These are phyloP conservation scores for Candida gigantensis DNA, from an alignment of 1,139 yeast genomes.

Conservation along the genomic window DNA sequence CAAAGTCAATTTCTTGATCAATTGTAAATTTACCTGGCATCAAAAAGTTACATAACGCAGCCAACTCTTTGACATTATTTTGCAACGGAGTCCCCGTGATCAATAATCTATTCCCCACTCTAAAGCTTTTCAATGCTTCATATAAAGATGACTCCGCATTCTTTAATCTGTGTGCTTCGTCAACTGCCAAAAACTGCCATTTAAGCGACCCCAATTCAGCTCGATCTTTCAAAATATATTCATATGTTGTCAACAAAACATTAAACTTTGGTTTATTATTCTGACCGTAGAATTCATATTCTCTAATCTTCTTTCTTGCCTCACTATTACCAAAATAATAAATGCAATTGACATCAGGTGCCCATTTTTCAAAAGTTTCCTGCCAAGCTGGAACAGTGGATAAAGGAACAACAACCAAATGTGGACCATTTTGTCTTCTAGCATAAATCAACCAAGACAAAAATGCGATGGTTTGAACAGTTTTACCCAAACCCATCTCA, in stretches of 20 bases:
- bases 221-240: constrained; percentile 88
- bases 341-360: constrained; percentile 92
- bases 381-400: constrained; percentile 99
- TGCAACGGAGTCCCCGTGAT: constrained; percentile 99
- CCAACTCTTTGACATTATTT: constrained; percentile 91
- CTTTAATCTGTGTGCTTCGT: constrained; percentile 96
- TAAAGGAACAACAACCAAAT: constrained; percentile 91
- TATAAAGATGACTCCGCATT: constrained; percentile 92
- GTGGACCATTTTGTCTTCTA: constrained; percentile 96
- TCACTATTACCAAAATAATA: constrained; percentile 91
- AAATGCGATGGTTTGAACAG: constrained; percentile 95
- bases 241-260: constrained; percentile 87
- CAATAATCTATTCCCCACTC: constrained; percentile 77
- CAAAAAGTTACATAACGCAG: constrained; percentile 89
- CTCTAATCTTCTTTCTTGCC: constrained; percentile 79
- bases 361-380: constrained; percentile 96
- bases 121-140: constrained; percentile 81
- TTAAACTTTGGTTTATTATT: constrained; percentile 81
- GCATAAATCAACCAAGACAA: constrained; percentile 93
- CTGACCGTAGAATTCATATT: constrained; percentile 72
- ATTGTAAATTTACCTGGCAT: constrained; percentile 93
- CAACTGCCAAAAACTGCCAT: constrained; percentile 98
- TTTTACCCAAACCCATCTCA: constrained; percentile 99
- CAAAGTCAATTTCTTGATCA: constrained; percentile 94
- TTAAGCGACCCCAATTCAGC: constrained; percentile 74